These are phyloP conservation scores for Yamadazyma triangularis DNA, from an alignment of 1,139 yeast genomes.

Conservation along the genomic window DNA sequence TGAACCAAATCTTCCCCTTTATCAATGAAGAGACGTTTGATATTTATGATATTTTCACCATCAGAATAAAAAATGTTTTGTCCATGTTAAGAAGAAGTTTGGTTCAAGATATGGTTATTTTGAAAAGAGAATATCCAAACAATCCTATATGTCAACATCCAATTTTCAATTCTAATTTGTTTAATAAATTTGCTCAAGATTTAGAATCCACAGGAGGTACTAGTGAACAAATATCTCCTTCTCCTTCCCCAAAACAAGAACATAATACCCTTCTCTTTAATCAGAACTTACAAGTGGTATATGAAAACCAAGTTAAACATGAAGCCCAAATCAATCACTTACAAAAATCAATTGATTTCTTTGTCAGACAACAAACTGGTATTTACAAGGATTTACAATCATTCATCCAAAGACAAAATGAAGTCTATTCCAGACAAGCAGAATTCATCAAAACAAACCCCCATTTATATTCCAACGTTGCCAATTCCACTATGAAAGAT, in stretches of 20 bases:
- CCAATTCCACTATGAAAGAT: constrained; percentile 3
- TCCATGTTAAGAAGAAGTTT: constrained; percentile 20
- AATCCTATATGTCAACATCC: constrained; percentile 25
- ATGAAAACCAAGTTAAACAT: constrained; percentile 9
- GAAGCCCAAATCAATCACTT: constrained; percentile 14
- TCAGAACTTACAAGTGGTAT: constrained; percentile 7
- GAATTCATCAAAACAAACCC: constrained; percentile 18
- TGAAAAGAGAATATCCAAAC: constrained; percentile 21
- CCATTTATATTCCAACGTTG: background rate
- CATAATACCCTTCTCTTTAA: background rate
- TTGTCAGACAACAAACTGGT: constrained; percentile 14
- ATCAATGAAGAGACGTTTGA: constrained; percentile 14
- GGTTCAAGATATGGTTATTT: constrained; percentile 32
- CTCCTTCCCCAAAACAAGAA: constrained; percentile 3
- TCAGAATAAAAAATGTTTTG: constrained; percentile 17
- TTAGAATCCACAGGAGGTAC: constrained; percentile 12
- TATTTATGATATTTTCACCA: constrained; percentile 10
- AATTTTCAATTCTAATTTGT: constrained; percentile 21
- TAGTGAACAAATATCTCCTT: constrained; percentile 4
- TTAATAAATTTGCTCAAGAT: constrained; percentile 16
- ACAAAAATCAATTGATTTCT: constrained; percentile 14
- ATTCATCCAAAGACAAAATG: constrained; percentile 18
- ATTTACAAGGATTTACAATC: constrained; percentile 12
- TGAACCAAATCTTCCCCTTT: constrained; percentile 28
- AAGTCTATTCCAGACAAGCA: constrained; percentile 16